Conservation (phyloP, 225 moss, liverwort and hornwort species). For the Ulota crispa region DNA sequence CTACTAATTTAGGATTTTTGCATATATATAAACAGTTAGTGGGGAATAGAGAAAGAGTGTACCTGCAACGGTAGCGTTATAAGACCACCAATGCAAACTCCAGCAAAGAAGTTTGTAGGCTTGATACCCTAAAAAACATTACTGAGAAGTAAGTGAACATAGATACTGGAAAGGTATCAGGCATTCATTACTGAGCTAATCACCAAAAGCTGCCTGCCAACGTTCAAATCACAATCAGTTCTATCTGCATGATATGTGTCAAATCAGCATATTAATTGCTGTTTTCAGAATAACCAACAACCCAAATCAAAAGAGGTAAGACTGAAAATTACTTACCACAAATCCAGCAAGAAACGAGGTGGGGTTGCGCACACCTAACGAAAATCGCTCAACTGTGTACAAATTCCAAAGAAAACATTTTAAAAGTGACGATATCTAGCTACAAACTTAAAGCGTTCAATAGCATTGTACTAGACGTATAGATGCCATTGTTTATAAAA, state of each 20-base stretch:
- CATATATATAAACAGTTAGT: background rate
- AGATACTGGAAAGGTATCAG: background rate
- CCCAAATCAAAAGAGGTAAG: background rate
- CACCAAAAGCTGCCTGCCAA: background rate
- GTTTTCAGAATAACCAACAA: background rate
- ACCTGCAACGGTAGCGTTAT: slow-evolving; percentile 87
- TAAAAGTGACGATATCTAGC: background rate
- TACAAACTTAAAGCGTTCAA: background rate
- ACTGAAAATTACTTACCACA: slow-evolving; percentile 59
- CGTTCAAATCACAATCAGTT: background rate
- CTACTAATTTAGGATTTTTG: background rate
- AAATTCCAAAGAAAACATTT: background rate
- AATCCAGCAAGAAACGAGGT: slow-evolving; percentile 92
- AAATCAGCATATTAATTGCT: background rate
- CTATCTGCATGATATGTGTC: background rate
- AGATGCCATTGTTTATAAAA: background rate
- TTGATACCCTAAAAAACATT: slow-evolving; percentile 63
- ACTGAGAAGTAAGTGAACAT: background rate
- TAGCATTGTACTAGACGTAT: background rate
- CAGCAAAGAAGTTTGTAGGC: slow-evolving; percentile 66
- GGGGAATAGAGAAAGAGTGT: background rate
- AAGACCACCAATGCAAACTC: slow-evolving; percentile 80
- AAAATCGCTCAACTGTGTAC: slow-evolving; percentile 84
- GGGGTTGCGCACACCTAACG: slow-evolving; percentile 86
- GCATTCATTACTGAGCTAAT: background rate